Percentiles rank a stretch among this genome's conserved stretches.
phyloP scores from a whole-genome alignment of 345 rosid genomes.

The Durio zibethinus region DNA sequence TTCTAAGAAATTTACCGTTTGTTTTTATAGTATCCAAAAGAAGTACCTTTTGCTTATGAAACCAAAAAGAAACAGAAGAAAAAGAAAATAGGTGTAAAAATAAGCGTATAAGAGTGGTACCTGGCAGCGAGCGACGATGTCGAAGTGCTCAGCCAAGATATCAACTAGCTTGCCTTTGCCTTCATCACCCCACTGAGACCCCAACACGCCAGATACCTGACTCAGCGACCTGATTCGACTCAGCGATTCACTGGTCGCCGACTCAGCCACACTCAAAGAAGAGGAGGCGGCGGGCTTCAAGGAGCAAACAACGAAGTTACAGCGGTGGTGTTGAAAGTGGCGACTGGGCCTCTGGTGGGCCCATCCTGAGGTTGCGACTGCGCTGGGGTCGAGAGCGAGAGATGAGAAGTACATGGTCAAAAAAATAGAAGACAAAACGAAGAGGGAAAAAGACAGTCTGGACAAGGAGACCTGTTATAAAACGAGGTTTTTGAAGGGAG shows the following conservation, averaged over 20 bases:
- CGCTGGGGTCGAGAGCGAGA: slow-evolving; percentile 27
- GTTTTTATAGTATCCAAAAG: background rate
- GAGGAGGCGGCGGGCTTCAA: slow-evolving; percentile 34
- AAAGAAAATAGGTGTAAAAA: no score
- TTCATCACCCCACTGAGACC: slow-evolving; percentile 97
- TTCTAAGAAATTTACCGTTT: background rate
- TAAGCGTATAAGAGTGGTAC: slow-evolving; percentile 25
- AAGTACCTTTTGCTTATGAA: background rate
- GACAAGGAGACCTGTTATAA: background rate
- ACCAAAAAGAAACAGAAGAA: background rate
- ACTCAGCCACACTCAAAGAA: slow-evolving; percentile 44
- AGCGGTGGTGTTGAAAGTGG: slow-evolving; percentile 28
- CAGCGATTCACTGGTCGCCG: slow-evolving; percentile 35
- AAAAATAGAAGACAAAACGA: background rate
- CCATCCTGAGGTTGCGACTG: slow-evolving; percentile 21
- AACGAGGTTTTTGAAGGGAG: background rate
- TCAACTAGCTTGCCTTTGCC: slow-evolving; percentile 99
- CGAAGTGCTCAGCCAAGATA: slow-evolving; percentile 81
- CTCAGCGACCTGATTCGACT: slow-evolving; percentile 65
- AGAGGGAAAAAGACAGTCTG: background rate
- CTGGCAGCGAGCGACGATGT: slow-evolving; percentile 98
- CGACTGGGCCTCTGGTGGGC: background rate
- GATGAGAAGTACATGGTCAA: slow-evolving; percentile 38
- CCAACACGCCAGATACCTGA: slow-evolving; percentile 88
- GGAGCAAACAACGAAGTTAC: slow-evolving; percentile 35